Percentiles rank a stretch among this genome's conserved stretches.
Conservation (phyloP, 352 stramenopile species). For the Globisporangium nagaii region DNA sequence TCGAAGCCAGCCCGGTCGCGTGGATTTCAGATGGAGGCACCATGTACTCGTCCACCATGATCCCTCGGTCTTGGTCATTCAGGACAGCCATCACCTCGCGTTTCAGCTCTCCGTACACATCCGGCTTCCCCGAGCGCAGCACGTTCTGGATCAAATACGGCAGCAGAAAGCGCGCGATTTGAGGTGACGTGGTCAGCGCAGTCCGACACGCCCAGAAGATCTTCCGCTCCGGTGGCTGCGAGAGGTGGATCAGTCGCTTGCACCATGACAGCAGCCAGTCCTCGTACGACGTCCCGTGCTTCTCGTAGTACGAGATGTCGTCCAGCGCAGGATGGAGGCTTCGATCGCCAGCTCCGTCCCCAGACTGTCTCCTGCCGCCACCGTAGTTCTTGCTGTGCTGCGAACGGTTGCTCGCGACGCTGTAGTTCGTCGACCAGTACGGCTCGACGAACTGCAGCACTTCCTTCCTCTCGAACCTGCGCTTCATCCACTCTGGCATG, state of each 20-base stretch:
- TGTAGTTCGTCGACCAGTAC: constrained; percentile 88
- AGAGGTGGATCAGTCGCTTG: constrained; percentile 65
- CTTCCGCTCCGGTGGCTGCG: constrained; percentile 76
- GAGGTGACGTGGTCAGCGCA: constrained; percentile 54
- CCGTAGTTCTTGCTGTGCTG: constrained; percentile 6
- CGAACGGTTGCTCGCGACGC: constrained; percentile 17
- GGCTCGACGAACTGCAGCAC: constrained; percentile 85
- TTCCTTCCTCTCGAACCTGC: constrained; percentile 75
- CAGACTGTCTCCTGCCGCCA: constrained; percentile 10
- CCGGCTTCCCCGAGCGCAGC: constrained; percentile 50
- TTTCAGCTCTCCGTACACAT: constrained; percentile 69
- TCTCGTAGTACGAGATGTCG: constrained; percentile 71
- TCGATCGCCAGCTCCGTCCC: constrained; percentile 15
- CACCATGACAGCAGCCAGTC: constrained; percentile 82
- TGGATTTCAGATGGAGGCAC: constrained; percentile 25
- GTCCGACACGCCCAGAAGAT: constrained; percentile 73
- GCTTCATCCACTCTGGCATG: constrained; percentile 85
- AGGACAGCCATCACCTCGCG: constrained; percentile 79
- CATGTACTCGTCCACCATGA: constrained; percentile 49
- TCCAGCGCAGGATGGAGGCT: constrained; percentile 18
- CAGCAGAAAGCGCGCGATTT: constrained; percentile 76
- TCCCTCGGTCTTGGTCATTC: constrained; percentile 54
- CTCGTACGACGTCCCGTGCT: constrained; percentile 68
- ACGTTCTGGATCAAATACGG: constrained; percentile 87
- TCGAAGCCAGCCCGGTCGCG: not conserved